A percentile compares a stretch with the other conserved stretches of the same genome.
Evolutionary conservation across 2,329 filamentous ascomycete genomes (phyloP).

Genomic region (Lojkania enalia): DNA sequence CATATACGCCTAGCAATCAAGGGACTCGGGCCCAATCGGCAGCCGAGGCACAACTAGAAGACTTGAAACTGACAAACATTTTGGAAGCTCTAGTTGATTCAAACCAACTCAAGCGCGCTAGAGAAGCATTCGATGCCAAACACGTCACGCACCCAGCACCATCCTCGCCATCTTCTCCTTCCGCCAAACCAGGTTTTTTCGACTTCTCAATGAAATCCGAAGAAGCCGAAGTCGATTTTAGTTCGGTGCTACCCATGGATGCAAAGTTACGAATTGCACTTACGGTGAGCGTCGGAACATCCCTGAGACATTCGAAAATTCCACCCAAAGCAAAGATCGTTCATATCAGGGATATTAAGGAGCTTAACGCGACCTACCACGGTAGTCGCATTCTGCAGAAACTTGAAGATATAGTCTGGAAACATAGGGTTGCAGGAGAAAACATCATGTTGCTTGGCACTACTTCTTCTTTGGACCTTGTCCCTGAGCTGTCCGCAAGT

Average conservation of each 20-base stretch:
- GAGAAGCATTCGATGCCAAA: neutral
- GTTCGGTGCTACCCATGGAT: constrained; percentile 23
- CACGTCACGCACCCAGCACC: constrained; percentile 5
- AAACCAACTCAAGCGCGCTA: constrained; percentile 33
- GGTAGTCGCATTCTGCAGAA: constrained; percentile 70
- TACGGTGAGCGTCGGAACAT: constrained; percentile 24
- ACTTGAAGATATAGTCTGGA: constrained; percentile 72
- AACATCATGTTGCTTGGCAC: constrained; percentile 81
- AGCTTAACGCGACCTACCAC: constrained; percentile 70
- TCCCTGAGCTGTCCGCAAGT: constrained; percentile 47
- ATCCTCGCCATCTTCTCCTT: neutral
- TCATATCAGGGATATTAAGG: constrained; percentile 79
- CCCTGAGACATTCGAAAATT: constrained; percentile 18
- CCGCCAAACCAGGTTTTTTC: constrained; percentile 30
- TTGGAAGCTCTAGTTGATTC: constrained; percentile 40
- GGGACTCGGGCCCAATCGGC: constrained; percentile 27
- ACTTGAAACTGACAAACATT: constrained; percentile 40
- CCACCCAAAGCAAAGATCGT: constrained; percentile 64
- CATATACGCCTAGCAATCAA: neutral
- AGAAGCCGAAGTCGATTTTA: constrained; percentile 28
- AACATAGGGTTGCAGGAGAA: constrained; percentile 70
- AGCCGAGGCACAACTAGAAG: constrained; percentile 40
- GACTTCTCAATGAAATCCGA: constrained; percentile 31
- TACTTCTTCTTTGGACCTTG: constrained; percentile 59
- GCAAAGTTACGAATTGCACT: constrained; percentile 20